Percentiles rank a stretch among this genome's conserved stretches.
phyloP scores from a whole-genome alignment of 1,284 basidiomycete species.

The Hemileccinum hortonii region DNA sequence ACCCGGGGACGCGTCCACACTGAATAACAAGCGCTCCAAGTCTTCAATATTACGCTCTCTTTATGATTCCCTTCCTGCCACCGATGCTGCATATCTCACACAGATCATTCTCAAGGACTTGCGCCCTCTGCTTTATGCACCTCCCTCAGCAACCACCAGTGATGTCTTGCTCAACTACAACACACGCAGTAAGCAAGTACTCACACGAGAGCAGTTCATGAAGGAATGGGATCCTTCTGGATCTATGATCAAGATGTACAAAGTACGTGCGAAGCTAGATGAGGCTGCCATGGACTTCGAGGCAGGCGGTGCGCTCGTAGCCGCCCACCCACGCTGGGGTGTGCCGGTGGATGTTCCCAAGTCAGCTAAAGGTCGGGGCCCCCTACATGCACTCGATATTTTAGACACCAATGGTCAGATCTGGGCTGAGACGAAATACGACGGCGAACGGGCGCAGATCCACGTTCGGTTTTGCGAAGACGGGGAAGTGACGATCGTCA shows the following conservation, averaged over 20 bases:
- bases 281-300: slow-evolving; percentile 57
- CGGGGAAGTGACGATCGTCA: slow-evolving; percentile 52
- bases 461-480: slow-evolving; percentile 59
- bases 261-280: slow-evolving; percentile 55
- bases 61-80: slow-evolving; percentile 54
- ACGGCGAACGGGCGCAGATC: slow-evolving; percentile 87
- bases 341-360: slow-evolving; percentile 73
- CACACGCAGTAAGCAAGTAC: slow-evolving; percentile 49
- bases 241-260: slow-evolving; percentile 56
- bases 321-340: slow-evolving; percentile 37
- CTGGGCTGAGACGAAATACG: slow-evolving; percentile 89
- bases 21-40: slow-evolving; percentile 33
- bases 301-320: slow-evolving; percentile 23
- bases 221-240: slow-evolving; percentile 63
- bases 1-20: slow-evolving; percentile 19
- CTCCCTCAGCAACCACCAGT: slow-evolving; percentile 44
- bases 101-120: slow-evolving; percentile 87
- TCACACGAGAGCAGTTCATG: slow-evolving; percentile 68
- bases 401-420: slow-evolving; percentile 48
- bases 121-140: slow-evolving; percentile 71
- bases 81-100: slow-evolving; percentile 63
- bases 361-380: slow-evolving; percentile 66
- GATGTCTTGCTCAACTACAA: slow-evolving; percentile 55
- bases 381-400: slow-evolving; percentile 53
- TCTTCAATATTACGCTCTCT: slow-evolving; percentile 50